Base-by-base conservation (phyloP, 768 basidiomycete genomes). In the Hortiboletus campestris region DNA sequence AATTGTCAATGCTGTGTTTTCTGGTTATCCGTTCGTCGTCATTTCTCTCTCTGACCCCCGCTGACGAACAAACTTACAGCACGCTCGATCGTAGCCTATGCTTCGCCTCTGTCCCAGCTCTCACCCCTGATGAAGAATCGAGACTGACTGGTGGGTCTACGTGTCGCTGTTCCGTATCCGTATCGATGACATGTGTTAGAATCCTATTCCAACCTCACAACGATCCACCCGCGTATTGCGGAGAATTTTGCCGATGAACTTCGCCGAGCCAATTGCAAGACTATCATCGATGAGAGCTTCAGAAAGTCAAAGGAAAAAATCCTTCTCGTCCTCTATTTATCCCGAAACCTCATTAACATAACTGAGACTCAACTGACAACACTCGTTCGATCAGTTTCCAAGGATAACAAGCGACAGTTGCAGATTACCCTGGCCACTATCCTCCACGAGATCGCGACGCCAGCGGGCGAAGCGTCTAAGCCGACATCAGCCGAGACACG, bases 1-100 rank as follows among this genome's bases (percentile, higher is more conserved):
- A 4, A 28, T 69, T 42, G 59, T 59, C 22, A 63, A 67, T 35
- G 70, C 66, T 29, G 60, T 74, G 12, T 56, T 75, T 39, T 62
- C 60, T 28, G 38, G 53, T 20, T 60, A 73, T 50, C 57, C 66
- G 56, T 60, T 53, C 32, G 51, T 64, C 56, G 44, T 48, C 7
- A 3, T 55, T 46, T 12, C 7, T 40, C 16, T 43, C 22, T 51
- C 20, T 10, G 31, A 11, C 29, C 29, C 12, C 9, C 14, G 4
- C 44, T 57, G 14, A 62, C 17, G 12, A 31, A 36, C 5, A 41
- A 12, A 36, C 7, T 2, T 43, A 6, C 41, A 68, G 67, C 16
- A 53, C 60, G 0, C 58, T 69, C 7, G 62, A 67, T 32, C 64
- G 57, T 40, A 57, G 31, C 31, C 53, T 39, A 20, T 67, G 57